Conservation (phyloP, 192 early-diverging fungal genomes). For the Allomyces javanicus region DNA sequence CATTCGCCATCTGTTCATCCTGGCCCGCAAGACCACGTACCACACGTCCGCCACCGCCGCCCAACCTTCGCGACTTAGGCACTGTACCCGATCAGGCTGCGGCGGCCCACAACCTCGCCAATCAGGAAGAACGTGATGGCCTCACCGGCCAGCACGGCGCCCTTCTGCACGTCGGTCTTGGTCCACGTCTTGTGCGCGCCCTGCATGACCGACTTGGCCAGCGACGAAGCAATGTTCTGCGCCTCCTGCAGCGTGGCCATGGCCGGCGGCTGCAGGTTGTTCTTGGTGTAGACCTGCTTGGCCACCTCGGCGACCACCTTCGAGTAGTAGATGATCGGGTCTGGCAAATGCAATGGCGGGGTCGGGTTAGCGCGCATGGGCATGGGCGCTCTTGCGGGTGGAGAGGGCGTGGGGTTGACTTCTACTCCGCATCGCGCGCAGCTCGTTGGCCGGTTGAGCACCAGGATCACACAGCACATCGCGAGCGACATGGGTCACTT, state of each 20-base stretch:
- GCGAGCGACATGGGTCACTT: no score
- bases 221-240: constrained; percentile 11
- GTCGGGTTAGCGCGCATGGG: no score
- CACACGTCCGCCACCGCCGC: no score
- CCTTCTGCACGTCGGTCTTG: constrained; percentile 22
- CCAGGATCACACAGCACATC: no score
- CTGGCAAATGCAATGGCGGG: not conserved
- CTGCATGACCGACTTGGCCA: constrained; percentile 17
- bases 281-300: constrained; percentile 41
- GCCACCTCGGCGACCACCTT: constrained; percentile 34
- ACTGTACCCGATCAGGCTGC: constrained; percentile 35
- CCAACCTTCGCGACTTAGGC: no score
- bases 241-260: constrained; percentile 24
- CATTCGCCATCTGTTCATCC: no score
- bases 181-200: constrained; percentile 22
- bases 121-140: constrained; percentile 36
- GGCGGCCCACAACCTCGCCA: constrained; percentile 41
- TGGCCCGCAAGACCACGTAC: no score
- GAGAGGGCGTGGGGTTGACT: no score
- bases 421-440: no score
- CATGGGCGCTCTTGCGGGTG: no score
- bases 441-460: no score
- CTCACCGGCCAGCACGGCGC: constrained; percentile 29
- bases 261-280: constrained; percentile 36
- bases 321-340: constrained; percentile 21